Conservation (phyloP, 1,284 basidiomycete genomes). For the Ustilago shanxiensis region DNA sequence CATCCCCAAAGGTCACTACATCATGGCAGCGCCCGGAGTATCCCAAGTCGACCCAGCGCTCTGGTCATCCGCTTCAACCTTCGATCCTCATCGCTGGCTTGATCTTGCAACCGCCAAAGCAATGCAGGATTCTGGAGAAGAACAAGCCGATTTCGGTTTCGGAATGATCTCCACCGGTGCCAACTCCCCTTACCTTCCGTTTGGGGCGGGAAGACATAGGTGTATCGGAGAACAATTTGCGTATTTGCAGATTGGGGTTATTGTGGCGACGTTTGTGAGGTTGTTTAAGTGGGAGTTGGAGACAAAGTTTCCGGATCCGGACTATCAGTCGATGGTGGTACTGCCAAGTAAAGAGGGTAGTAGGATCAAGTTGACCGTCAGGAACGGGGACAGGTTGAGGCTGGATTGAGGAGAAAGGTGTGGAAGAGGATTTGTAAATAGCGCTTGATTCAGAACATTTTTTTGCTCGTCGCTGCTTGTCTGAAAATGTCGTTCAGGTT, state of each 20-base stretch:
- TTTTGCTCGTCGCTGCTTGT: no score
- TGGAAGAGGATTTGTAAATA: no score
- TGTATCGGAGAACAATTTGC: constrained; percentile 99
- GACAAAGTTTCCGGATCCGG: constrained; percentile 80
- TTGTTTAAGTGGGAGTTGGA: constrained; percentile 79
- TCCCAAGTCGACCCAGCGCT: constrained; percentile 87
- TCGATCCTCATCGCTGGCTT: constrained; percentile 87
- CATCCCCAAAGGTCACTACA: constrained; percentile 90
- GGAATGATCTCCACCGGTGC: constrained; percentile 76
- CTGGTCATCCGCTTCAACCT: constrained; percentile 77
- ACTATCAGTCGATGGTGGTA: constrained; percentile 85
- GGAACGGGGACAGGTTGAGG: not conserved
- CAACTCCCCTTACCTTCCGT: constrained; percentile 82
- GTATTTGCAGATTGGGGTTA: constrained; percentile 89
- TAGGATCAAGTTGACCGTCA: constrained; percentile 19
- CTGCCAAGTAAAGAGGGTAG: constrained; percentile 73
- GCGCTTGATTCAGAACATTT: no score
- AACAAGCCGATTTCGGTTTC: constrained; percentile 91
- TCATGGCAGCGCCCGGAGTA: constrained; percentile 89
- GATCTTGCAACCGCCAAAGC: constrained; percentile 76
- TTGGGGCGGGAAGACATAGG: constrained; percentile 89
- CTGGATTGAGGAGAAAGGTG: no score
- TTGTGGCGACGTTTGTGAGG: constrained; percentile 84
- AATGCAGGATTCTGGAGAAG: constrained; percentile 75
- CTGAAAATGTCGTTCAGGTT: no score